Evolutionary conservation across 192 early-diverging fungal genomes (phyloP).

Genomic region (Coemansia sp.): DNA sequence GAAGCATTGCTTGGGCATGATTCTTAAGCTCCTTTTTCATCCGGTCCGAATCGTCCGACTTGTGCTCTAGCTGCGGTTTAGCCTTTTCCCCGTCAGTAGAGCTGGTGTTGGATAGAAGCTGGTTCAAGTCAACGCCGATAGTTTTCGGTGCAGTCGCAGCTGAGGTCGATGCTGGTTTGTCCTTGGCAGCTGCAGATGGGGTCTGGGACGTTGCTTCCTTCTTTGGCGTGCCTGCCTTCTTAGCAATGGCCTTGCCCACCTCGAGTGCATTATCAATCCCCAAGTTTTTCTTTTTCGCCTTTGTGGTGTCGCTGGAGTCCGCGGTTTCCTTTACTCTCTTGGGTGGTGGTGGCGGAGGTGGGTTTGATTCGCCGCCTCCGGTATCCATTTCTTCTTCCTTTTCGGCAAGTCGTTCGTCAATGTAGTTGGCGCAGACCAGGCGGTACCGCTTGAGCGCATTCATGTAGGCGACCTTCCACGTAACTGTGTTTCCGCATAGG

Average conservation of each 20-base stretch:
- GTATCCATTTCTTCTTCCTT: conserved; percentile 38
- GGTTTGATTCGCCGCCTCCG: conserved; percentile 6
- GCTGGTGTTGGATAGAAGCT: not conserved
- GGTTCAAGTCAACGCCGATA: not conserved
- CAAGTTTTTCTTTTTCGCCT: conserved; percentile 6
- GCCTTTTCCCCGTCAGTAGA: not conserved
- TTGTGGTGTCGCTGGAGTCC: not conserved
- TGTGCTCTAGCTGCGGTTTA: not conserved
- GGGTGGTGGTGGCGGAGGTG: conserved; percentile 4
- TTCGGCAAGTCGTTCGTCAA: conserved; percentile 40
- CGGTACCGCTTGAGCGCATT: conserved; percentile 50
- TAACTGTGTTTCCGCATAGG: conserved; percentile 49
- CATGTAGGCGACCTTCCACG: conserved; percentile 46
- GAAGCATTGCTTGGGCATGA: conserved; percentile 30
- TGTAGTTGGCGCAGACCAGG: conserved; percentile 48
- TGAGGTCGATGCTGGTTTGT: not conserved
- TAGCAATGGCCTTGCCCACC: not conserved
- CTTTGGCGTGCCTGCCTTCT: conserved; percentile 3
- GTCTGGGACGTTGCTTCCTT: conserved; percentile 4
- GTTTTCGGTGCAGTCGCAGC: not conserved
- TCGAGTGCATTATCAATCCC: not conserved
- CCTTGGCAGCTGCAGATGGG: conserved; percentile 8
- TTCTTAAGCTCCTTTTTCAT: conserved; percentile 9
- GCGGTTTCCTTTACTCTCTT: conserved; percentile 10
- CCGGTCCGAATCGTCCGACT: not conserved